Evolutionary conservation across 352 stramenopile genomes (phyloP), one percentile per base, ranked within the genome.

Genomic region (Phytophthora cactorum): DNA sequence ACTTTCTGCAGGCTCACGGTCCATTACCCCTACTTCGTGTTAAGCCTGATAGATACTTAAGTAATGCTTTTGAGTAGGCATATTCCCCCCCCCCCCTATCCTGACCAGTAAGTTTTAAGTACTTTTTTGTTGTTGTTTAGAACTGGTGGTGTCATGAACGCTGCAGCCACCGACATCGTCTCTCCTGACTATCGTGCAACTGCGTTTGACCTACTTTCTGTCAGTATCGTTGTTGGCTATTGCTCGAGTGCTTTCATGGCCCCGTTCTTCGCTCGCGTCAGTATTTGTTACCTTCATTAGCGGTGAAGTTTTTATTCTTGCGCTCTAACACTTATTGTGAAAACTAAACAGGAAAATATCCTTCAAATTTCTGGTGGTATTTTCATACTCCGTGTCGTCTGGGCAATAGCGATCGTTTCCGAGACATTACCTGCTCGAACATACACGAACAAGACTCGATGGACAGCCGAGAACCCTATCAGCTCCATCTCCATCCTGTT

Each of bases 11-110:
- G 39, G 72, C 68, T 12, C 61, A 58, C 17, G 81, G 5, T 70
- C 77, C 17, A 92, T 91, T 56, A 75, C 52, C 41, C 78, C 79
- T 91, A 87, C 51, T 90, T 87, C 11, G 31, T 79, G 5, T 61
- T 91, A 2, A 76, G 66, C 8, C 78, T 91, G 41, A 66, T 89
- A 14, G 74, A 81, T 47, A 22, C 22, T 22, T 22, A 22, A 22
- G 22, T 22, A 78, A 68, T 25, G 76, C 79, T 15, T 86, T 91
- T 51, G 77, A 78, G 84, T 22, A 22, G 22, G 22, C 22, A 22
- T 22, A 22, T n/a, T n/a, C n/a, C n/a, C n/a, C n/a, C n/a, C n/a
- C n/a, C n/a, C 22, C 22, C 22, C 22, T 22, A 22, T 22, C 22
- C 22, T 22, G 22, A 22, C 22, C 22, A 22, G 22, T 22, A 22